Percentiles rank a stretch among this genome's conserved stretches.
phyloP scores from a whole-genome alignment of 805 yeast genomes.

The Sporopachydermia quercuum region DNA sequence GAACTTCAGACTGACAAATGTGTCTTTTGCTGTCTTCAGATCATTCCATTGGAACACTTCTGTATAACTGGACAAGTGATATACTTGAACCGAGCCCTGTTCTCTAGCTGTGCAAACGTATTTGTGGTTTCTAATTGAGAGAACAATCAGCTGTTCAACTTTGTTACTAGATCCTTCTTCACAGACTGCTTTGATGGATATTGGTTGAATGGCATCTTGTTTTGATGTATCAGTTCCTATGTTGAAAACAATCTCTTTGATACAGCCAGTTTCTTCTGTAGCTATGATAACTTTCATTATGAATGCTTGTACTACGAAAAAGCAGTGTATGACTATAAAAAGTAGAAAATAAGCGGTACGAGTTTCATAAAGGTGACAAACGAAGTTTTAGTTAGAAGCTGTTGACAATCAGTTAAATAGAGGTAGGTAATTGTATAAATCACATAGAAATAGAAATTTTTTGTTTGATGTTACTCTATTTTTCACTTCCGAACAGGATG shows the following conservation, averaged over 20 bases:
- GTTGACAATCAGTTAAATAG: too few relatives aligned
- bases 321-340: too few relatives aligned
- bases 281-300: conserved; percentile 35
- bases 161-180: conserved; percentile 24
- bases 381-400: too few relatives aligned
- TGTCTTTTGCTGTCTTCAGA: not conserved
- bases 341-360: too few relatives aligned
- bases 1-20: conserved; percentile 10
- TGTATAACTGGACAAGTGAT: not conserved
- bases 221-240: conserved; percentile 71
- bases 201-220: conserved; percentile 52
- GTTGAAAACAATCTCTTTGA: conserved; percentile 43
- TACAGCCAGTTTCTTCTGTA: conserved; percentile 35
- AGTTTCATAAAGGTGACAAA: too few relatives aligned
- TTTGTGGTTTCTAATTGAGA: conserved; percentile 17
- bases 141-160: conserved; percentile 25
- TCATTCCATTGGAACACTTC: not conserved
- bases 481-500: too few relatives aligned
- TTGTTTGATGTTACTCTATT: too few relatives aligned
- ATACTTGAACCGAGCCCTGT: conserved; percentile 24
- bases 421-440: too few relatives aligned
- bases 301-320: conserved; percentile 23
- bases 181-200: conserved; percentile 27
- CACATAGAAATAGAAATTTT: too few relatives aligned
- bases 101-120: conserved; percentile 30